Base-by-base conservation (phyloP, 1,284 basidiomycete species). In the Lignosus rhinocerotis region DNA sequence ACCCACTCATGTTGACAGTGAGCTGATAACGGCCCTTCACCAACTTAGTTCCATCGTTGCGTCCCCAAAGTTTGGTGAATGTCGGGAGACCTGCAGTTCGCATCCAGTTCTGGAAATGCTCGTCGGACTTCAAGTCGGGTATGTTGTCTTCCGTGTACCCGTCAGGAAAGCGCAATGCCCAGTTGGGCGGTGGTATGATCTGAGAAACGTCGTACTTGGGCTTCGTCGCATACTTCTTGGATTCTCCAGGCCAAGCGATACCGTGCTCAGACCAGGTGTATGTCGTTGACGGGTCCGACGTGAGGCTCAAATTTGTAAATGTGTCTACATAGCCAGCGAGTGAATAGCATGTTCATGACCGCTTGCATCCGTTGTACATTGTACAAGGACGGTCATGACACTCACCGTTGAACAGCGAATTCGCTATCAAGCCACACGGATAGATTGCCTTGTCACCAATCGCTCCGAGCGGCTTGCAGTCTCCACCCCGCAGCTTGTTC, bases 91-190 rank as follows among this genome's bases (percentile, higher is more conserved):
- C 96, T 1, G 97, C 94, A 1, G 94, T 96, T 60, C 96, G 87
- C 97, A 99, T 99, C 97, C 97, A 99, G 67, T 98, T 96, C 76
- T 98, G 95, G 80, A 99, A 98, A 71, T 95, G 96, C 74, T 99
- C 93, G 72, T 99, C 87, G 1, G 74, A 69, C 53, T 79, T 78
- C 34, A 98, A 80, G 70, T 98, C 79, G 11, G 92, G 85, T n/a
- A 80, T 80, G 57, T 80, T 85, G 9, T 76, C 75, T 5, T 77
- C 73, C 3, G 85, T 86, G 78, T 98, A 98, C 54, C 84, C 83
- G 62, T 92, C 72, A 0, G 92, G 92, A 76, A 81, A 98, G 53
- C 80, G 80, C 33, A 73, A 69, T 0, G 63, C 71, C 95, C 97
- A 99, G 75, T 96, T 98, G 3, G 97, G 97, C 16, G 97, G 97